These are phyloP conservation scores for Curvularia verruculosa DNA, from an alignment of 2,329 filamentous ascomycete species.

Conservation along the genomic window DNA sequence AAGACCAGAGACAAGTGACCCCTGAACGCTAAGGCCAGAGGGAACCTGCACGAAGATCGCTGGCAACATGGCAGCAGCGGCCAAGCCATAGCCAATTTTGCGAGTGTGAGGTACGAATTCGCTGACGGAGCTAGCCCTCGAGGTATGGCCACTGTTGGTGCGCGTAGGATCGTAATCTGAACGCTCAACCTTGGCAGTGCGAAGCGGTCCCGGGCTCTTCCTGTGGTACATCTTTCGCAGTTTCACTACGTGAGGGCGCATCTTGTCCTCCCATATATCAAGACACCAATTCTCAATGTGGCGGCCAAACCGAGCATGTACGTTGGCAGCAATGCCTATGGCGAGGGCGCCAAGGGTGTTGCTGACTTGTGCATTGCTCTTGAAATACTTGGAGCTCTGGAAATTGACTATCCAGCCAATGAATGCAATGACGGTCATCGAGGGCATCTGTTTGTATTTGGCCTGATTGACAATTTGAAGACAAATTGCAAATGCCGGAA, in stretches of 20 bases:
- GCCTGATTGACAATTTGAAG: constrained; percentile 81
- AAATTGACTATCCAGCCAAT: constrained; percentile 78
- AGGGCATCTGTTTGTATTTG: constrained; percentile 76
- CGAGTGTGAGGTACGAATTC: constrained; percentile 40
- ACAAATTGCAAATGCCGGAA: constrained; percentile 74
- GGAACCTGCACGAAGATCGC: constrained; percentile 78
- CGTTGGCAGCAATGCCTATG: constrained; percentile 77
- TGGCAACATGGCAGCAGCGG: constrained; percentile 82
- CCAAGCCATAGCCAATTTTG: constrained; percentile 71
- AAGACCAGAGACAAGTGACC: constrained; percentile 63
- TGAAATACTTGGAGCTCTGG: constrained; percentile 71
- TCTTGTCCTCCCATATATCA: constrained; percentile 59
- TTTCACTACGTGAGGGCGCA: constrained; percentile 51
- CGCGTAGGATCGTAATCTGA: constrained; percentile 28
- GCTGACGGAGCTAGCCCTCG: constrained; percentile 30
- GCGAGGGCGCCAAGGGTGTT: constrained; percentile 79
- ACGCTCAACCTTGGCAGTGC: constrained; percentile 24
- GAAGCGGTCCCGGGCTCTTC: constrained; percentile 25
- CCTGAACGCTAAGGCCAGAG: constrained; percentile 63
- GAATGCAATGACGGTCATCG: constrained; percentile 76
- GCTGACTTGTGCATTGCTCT: constrained; percentile 73
- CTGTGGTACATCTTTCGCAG: constrained; percentile 36
- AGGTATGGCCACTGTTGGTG: constrained; percentile 25
- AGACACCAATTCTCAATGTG: constrained; percentile 63
- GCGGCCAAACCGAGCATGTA: constrained; percentile 73